Conservation (phyloP, 805 yeast genomes). For the Priceomyces melissophilus region DNA sequence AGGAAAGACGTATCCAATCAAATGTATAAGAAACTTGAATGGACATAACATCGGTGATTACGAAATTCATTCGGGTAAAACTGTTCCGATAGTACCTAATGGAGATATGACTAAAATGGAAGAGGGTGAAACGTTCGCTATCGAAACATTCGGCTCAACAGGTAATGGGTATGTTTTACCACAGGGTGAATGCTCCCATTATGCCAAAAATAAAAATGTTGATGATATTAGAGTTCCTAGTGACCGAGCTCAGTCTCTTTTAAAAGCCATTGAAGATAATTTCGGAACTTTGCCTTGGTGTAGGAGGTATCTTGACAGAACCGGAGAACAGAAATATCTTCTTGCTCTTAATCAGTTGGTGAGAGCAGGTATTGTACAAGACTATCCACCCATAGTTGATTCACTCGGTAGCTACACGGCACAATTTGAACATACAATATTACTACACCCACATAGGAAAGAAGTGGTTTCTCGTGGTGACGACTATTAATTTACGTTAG, state of each 20-base stretch:
- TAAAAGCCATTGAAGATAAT: slow-evolving; percentile 67
- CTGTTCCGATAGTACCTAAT: slow-evolving; percentile 93
- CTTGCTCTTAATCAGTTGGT: slow-evolving; percentile 83
- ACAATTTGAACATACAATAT: slow-evolving; percentile 91
- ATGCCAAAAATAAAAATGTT: slow-evolving; percentile 59
- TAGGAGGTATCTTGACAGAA: slow-evolving; percentile 85
- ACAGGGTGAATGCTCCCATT: slow-evolving; percentile 94
- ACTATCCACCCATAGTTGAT: slow-evolving; percentile 91
- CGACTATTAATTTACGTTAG: slow-evolving; percentile 54
- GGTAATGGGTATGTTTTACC: slow-evolving; percentile 87
- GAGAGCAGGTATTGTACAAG: slow-evolving; percentile 82
- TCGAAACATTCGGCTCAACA: slow-evolving; percentile 96
- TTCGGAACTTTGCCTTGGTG: slow-evolving; percentile 97
- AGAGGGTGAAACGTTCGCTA: slow-evolving; percentile 97
- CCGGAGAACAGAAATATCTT: slow-evolving; percentile 89
- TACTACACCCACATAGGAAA: slow-evolving; percentile 85
- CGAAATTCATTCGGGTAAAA: slow-evolving; percentile 89
- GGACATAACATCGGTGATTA: slow-evolving; percentile 91
- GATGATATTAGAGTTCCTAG: slow-evolving; percentile 43
- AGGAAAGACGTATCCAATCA: slow-evolving; percentile 81
- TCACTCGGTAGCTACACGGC: slow-evolving; percentile 86
- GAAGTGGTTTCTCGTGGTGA: slow-evolving; percentile 96
- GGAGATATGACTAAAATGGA: slow-evolving; percentile 97
- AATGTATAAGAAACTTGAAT: slow-evolving; percentile 85
- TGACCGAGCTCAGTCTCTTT: slow-evolving; percentile 65